Percentiles rank a stretch among this genome's conserved stretches.
Conservation (phyloP, 371 early-diverging fungal species). For the Syncephalastrum sp. region DNA sequence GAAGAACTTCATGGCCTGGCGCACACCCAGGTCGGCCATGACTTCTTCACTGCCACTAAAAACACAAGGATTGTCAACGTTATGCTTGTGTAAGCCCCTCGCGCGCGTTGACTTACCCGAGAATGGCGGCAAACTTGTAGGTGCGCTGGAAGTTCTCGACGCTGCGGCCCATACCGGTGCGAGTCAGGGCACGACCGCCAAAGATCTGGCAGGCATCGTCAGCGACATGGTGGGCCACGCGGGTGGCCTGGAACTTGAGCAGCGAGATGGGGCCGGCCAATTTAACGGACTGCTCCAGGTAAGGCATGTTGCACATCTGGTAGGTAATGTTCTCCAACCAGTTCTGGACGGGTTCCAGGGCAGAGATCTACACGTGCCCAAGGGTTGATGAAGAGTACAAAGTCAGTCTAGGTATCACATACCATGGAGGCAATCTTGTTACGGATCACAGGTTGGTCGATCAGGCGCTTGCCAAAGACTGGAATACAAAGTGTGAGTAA, state of each 20-base stretch:
- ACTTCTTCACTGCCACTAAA: constrained; percentile 83
- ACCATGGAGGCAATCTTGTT: constrained; percentile 64
- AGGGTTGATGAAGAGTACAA: constrained; percentile 9
- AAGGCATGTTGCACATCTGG: constrained; percentile 66
- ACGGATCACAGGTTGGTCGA: constrained; percentile 66
- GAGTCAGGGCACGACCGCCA: constrained; percentile 65
- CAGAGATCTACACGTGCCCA: constrained; percentile 40
- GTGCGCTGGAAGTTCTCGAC: constrained; percentile 58
- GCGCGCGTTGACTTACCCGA: neutral
- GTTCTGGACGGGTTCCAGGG: constrained; percentile 57
- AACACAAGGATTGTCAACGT: constrained; percentile 29
- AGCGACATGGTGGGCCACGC: constrained; percentile 55
- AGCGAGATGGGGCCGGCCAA: constrained; percentile 72
- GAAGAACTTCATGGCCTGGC: constrained; percentile 45
- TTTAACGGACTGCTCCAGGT: constrained; percentile 55
- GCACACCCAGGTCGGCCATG: constrained; percentile 51
- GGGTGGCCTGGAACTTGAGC: constrained; percentile 59
- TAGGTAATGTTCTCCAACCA: constrained; percentile 66
- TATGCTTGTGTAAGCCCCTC: too few species aligned
- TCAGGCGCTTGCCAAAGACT: constrained; percentile 79
- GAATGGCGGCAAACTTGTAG: constrained; percentile 49
- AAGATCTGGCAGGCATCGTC: constrained; percentile 74
- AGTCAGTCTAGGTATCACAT: constrained; percentile 1
- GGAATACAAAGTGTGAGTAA: too few species aligned
- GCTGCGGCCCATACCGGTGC: constrained; percentile 61